phyloP scores from a whole-genome alignment of 2,329 filamentous ascomycete genomes.

The Anthostomella pinea region DNA sequence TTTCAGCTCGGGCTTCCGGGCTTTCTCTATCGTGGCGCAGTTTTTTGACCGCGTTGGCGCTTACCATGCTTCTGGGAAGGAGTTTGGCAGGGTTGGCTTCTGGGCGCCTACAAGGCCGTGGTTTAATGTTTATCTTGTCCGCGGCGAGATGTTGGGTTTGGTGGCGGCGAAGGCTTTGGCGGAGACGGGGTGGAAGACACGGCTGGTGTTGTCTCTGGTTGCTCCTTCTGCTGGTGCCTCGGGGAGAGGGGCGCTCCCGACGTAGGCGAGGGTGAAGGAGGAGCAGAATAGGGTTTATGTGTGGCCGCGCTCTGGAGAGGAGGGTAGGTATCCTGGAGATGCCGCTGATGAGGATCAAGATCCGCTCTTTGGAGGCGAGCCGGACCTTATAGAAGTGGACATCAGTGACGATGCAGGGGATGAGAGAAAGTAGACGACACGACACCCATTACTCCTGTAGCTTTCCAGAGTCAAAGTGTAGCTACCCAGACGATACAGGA shows the following conservation, averaged over 20 bases:
- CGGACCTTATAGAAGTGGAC: too few species aligned
- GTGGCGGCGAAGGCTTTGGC: conserved; percentile 3
- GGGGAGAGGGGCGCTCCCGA: background rate
- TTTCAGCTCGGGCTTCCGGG: conserved; percentile 1
- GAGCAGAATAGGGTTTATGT: background rate
- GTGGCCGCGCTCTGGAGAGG: too few species aligned
- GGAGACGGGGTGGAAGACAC: conserved; percentile 4
- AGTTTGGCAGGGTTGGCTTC: background rate
- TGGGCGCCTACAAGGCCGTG: conserved; percentile 6
- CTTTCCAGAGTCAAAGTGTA: too few species aligned
- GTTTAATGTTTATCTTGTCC: conserved; percentile 6
- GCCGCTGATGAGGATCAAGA: too few species aligned
- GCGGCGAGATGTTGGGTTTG: conserved; percentile 8
- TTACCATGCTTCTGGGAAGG: background rate
- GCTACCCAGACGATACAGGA: too few species aligned
- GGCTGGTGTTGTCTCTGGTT: conserved; percentile 7
- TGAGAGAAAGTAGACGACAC: too few species aligned
- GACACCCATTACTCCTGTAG: too few species aligned
- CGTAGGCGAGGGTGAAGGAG: background rate
- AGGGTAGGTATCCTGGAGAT: too few species aligned
- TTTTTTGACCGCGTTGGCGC: conserved; percentile 6
- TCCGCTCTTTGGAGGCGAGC: too few species aligned
- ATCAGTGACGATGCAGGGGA: too few species aligned
- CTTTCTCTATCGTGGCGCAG: conserved; percentile 4
- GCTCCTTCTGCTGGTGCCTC: background rate